Conservation (phyloP, 2,329 filamentous ascomycete genomes). For the Aspergillus fumigatus region DNA sequence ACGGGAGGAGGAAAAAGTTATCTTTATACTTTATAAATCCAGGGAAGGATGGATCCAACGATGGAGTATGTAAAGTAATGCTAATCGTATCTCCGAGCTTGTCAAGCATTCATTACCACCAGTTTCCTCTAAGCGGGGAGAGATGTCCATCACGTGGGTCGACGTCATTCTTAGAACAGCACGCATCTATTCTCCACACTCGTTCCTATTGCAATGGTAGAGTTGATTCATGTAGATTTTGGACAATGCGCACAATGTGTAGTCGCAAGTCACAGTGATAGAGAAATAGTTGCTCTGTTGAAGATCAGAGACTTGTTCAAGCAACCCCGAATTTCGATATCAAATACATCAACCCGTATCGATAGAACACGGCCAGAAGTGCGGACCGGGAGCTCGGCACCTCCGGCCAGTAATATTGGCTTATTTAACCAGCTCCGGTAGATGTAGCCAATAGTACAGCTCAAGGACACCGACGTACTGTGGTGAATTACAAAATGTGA, state of each 20-base stretch:
- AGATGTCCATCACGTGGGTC: conserved; percentile 13
- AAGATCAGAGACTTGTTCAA: background rate
- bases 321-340: background rate
- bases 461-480: background rate
- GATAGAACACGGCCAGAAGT: conserved; percentile 2
- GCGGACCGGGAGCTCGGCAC: background rate
- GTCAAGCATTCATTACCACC: background rate
- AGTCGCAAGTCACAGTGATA: background rate
- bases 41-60: background rate
- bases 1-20: background rate
- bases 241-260: background rate
- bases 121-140: conserved; percentile 8
- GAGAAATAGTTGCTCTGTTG: background rate
- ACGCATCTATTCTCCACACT: background rate
- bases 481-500: background rate
- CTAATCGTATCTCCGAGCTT: background rate
- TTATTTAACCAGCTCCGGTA: background rate
- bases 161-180: conserved; percentile 7
- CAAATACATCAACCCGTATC: background rate
- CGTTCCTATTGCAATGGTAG: background rate
- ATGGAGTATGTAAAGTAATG: background rate
- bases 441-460: background rate
- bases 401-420: background rate
- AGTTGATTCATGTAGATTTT: background rate
- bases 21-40: background rate